Base-by-base conservation (phyloP, 2,329 filamentous ascomycete species). In the Kalaharituber pfeilii region DNA sequence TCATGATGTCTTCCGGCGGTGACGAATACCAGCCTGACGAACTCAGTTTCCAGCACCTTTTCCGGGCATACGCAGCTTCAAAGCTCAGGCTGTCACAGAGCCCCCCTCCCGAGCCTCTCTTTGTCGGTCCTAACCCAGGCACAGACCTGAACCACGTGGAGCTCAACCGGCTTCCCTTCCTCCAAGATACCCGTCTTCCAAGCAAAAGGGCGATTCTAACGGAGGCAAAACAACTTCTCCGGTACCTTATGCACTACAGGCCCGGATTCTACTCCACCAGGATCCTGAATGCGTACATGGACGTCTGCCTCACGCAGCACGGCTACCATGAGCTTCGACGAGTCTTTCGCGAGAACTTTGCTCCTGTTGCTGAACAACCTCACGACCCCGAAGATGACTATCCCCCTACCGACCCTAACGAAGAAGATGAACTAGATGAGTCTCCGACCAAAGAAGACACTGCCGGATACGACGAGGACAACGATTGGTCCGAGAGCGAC, bases 281-380 rank as follows among this genome's bases (percentile, higher is more conserved):
- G 26, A 18, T 61, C n/a, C 25, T 61, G 27, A 61, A 61, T 39
- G 49, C 58, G 20, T 60, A 60, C 25, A 45, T 61, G 15, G 57
- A 61, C 50, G 52, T 57, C 25, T 59, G 55, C 36, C 29, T 27
- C 25, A 49, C 50, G 25, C 53, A 59, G 7, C 30, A 30, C 15
- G n/a, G 22, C 24, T 27, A 18, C 20, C 8, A 20, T n/a, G 59
- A 59, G n/a, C 51, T 55, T 30, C 5, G n/a, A n/a, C 28, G 45
- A 7, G 44, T 44, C 18, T 56, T 53, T 18, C 55, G 28, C 26
- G 51, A 47, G 13, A 56, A 58, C 29, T 28, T 50, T n/a, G 49
- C 36, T 2, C 51, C 29, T 26, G 55, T 56, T 36, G 51, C 5
- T 45, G 53, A 45, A 26, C 45, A 29, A n/a, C 25, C 44, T 24